Evolutionary conservation across 495 filamentous ascomycete genomes (phyloP), one percentile per base, ranked within the genome.

Genomic region (Aspergillus asperescens): DNA sequence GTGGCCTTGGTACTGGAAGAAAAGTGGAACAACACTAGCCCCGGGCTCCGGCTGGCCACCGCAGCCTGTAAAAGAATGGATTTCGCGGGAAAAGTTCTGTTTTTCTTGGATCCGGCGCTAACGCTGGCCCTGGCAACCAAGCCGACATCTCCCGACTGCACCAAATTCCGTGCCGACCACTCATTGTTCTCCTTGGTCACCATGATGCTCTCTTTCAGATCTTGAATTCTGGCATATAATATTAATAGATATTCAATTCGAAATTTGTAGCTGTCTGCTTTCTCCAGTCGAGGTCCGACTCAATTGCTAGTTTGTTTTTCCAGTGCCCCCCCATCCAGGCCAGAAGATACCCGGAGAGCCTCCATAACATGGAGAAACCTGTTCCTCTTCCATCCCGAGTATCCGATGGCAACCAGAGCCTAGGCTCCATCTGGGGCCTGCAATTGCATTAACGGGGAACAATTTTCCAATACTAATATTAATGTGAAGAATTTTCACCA

Each of bases 131-230:
- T 57, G 63, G 61, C 54, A 60, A 63, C 60, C 48, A 62, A 55
- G 56, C 71, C 71, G 72, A 72, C 58, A 72, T 75, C 65, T 74
- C 69, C 72, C 72, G 72, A 75, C 62, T 61, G 54, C 60, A 47
- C 58, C 62, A 66, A 58, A 51, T 56, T 38, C 58, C 50, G 29
- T 54, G 32, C 55, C 55, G 54, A 57, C 54, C 38, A 50, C 40
- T 37, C 20, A 25, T 38, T 49, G n/a, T n/a, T n/a, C n/a, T n/a
- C n/a, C n/a, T n/a, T n/a, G n/a, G n/a, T n/a, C n/a, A n/a, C n/a
- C n/a, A 35, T 8, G 32, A 16, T 42, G 9, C 48, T 32, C 44
- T 39, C 15, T 32, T 50, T 39, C 15, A 20, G n/a, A 8, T 29
- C 27, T 32, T 24, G 38, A 52, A 54, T 41, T 32, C n/a, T 25